Evolutionary conservation across 2,329 filamentous ascomycete genomes (phyloP), one percentile per base, ranked within the genome.

Genomic region (Curvularia sp.): DNA sequence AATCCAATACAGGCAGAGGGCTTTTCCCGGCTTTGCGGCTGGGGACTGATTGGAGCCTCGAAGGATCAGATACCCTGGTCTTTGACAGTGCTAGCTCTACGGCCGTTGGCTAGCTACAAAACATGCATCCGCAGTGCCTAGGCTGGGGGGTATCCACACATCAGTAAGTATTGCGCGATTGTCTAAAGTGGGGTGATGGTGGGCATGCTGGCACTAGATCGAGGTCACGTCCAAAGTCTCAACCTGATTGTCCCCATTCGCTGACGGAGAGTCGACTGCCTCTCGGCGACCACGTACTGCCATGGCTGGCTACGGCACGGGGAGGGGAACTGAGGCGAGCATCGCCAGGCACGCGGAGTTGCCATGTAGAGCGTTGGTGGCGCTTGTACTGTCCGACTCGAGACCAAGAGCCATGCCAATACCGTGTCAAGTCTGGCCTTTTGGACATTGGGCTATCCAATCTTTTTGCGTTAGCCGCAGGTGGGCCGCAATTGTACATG

Each of bases 11-110:
- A 60, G 69, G 67, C 53, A 70, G 66, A 71, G 65, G 65, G 65
- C 62, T 68, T 71, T 74, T 71, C 66, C 74, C 74, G 71, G 72
- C 58, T 74, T 61, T 71, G 69, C 70, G 73, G 72, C 73, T 73
- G 69, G 66, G 62, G 30, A 72, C 62, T 72, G 72, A 72, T 71
- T 68, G 68, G 71, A 74, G 74, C 74, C 70, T 74, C 67, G 72
- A 71, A 73, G 75, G 74, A 77, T 77, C 61, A 50, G 15, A 5
- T 38, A 69, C 65, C 74, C 74, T 67, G 63, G 73, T 52, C 56
- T 62, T 59, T 66, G 60, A 65, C 66, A 63, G 66, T 66, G 70
- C 72, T 75, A 71, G 72, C 67, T 73, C 63, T 67, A 66, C 69
- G 73, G 71, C 73, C 71, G 73, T 76, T 76, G 46, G 62, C 62